Evolutionary conservation across 2,329 filamentous ascomycete genomes (phyloP).

Genomic region (Lasiodiplodia hormozganensis): DNA sequence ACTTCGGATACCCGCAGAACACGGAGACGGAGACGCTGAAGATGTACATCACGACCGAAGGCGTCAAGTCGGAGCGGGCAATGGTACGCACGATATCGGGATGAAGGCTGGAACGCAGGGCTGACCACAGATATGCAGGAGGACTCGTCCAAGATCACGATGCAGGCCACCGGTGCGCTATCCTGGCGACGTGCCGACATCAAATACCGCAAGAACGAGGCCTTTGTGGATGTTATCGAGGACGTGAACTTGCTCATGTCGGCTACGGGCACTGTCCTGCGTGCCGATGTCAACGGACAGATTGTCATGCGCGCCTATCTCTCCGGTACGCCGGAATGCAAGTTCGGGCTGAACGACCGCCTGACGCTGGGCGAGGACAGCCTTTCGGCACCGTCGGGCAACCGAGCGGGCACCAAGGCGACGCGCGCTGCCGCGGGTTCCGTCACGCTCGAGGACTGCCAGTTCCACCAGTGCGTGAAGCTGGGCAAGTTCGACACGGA

Average conservation of each 20-base stretch:
- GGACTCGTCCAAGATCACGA: conserved; percentile 97
- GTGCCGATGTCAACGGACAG: conserved; percentile 94
- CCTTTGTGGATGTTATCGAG: conserved; percentile 98
- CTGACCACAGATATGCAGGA: conserved; percentile 55
- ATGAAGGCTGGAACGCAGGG: neutral
- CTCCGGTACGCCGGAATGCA: conserved; percentile 95
- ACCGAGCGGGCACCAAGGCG: conserved; percentile 81
- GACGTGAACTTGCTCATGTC: conserved; percentile 99
- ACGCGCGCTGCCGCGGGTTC: conserved; percentile 95
- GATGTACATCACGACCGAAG: conserved; percentile 99
- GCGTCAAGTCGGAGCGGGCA: conserved; percentile 87
- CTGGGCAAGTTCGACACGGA: conserved; percentile 96
- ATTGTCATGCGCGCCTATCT: conserved; percentile 99
- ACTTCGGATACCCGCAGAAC: conserved; percentile 99
- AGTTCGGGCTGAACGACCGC: conserved; percentile 96
- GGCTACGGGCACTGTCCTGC: conserved; percentile 91
- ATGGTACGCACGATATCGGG: conserved; percentile 51
- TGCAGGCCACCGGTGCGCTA: conserved; percentile 96
- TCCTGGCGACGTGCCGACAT: conserved; percentile 98
- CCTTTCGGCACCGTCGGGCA: conserved; percentile 72
- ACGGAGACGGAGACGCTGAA: conserved; percentile 98
- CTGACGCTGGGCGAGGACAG: conserved; percentile 77
- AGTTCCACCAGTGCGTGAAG: conserved; percentile 99
- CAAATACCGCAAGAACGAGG: conserved; percentile 99
- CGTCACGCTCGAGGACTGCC: conserved; percentile 95